A percentile compares a stretch with the other conserved stretches of the same genome.
Evolutionary conservation across 2,329 filamentous ascomycete species (phyloP).

Genomic region (Claviceps spartinae): DNA sequence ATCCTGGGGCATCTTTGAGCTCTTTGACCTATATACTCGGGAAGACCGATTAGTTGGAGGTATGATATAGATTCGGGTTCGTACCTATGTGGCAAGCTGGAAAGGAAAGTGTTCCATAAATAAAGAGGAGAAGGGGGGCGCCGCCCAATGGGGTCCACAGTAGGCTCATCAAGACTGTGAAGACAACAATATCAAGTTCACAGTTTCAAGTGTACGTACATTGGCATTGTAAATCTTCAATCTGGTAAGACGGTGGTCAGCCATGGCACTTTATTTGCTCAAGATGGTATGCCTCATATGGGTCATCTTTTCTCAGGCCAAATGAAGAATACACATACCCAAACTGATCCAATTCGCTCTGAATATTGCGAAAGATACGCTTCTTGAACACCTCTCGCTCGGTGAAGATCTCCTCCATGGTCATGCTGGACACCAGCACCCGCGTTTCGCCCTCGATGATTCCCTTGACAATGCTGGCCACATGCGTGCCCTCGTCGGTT

Average conservation of each 20-base stretch:
- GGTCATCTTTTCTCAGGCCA: background rate
- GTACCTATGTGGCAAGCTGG: slow-evolving; percentile 17
- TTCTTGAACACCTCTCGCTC: slow-evolving; percentile 65
- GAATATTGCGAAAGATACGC: slow-evolving; percentile 61
- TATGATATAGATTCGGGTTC: background rate
- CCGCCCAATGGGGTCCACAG: background rate
- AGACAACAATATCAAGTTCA: no score
- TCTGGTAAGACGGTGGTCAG: slow-evolving; percentile 17
- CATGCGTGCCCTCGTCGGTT: slow-evolving; percentile 38
- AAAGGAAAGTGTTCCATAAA: no score
- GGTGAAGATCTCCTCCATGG: slow-evolving; percentile 83
- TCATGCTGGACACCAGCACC: slow-evolving; percentile 73
- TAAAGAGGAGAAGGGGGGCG: no score
- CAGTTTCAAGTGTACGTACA: background rate
- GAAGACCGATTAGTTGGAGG: background rate
- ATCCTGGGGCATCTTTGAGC: slow-evolving; percentile 67
- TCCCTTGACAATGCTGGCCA: slow-evolving; percentile 76
- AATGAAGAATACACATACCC: slow-evolving; percentile 1
- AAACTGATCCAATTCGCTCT: slow-evolving; percentile 67
- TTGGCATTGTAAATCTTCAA: slow-evolving; percentile 60
- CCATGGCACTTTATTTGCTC: no score
- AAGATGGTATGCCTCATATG: no score
- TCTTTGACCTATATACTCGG: slow-evolving; percentile 46
- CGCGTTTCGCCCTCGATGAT: slow-evolving; percentile 84
- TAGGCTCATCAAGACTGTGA: slow-evolving; percentile 16